Base-by-base conservation (phyloP, 768 basidiomycete genomes). In the Rhodocollybia butyracea region DNA sequence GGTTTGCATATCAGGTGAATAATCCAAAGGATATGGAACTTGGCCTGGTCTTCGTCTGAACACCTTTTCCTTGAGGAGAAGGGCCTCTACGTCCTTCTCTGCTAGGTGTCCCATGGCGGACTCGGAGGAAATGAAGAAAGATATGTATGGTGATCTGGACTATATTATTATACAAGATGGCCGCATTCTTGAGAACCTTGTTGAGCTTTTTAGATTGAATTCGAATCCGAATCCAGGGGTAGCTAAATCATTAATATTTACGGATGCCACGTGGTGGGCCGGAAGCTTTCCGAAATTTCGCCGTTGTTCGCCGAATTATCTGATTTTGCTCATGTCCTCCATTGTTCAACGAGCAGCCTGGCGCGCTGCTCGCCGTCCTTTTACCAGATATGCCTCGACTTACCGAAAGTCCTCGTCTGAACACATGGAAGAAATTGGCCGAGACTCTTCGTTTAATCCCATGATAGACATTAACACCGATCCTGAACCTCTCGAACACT, bases 401-500 rank as follows among this genome's bases (percentile, higher is more conserved):
- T n/a, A n/a, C n/a, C n/a, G n/a, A n/a, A n/a, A n/a, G n/a, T n/a
- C n/a, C n/a, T n/a, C n/a, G n/a, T n/a, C n/a, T n/a, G n/a, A n/a
- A 32, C 64, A 24, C 57, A 72, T 43, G 60, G 66, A 55, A 19
- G 24, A 0, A 46, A 56, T 17, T 51, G n/a, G n/a, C n/a, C n/a
- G n/a, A n/a, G n/a, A n/a, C n/a, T n/a, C n/a, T n/a, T n/a, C n/a
- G n/a, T n/a, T n/a, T n/a, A n/a, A n/a, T n/a, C n/a, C n/a, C n/a
- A n/a, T n/a, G n/a, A n/a, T 52, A 7, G 52, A 58, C 13, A 42
- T 56, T 39, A 5, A 64, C 46, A 58, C 53, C 13, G 73, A 83
- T 59, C 69, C 68, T 38, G 86, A 91, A 66, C 86, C 88, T 2
- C 86, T 89, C 19, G 76, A 76, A 53, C 88, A 82, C 61, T 91